phyloP scores from a whole-genome alignment of 306 rosid species.

The Rosa persica region DNA sequence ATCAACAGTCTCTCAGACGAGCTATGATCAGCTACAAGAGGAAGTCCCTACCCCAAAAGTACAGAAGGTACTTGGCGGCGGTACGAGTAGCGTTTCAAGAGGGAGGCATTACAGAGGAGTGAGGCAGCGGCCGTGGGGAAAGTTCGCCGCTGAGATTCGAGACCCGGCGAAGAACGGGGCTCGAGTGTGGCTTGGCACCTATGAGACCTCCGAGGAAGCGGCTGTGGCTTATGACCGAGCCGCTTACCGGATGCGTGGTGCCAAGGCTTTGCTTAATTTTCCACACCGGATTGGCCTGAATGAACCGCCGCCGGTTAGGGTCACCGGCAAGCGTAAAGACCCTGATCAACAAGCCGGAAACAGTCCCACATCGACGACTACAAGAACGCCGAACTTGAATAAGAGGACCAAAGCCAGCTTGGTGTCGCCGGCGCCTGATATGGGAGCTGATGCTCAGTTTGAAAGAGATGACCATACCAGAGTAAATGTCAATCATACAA shows the following conservation, averaged over 20 bases:
- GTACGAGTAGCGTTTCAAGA: background rate
- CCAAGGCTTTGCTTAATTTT: conserved; percentile 61
- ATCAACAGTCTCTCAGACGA: background rate
- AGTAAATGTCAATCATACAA: conserved; percentile 6
- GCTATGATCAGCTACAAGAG: background rate
- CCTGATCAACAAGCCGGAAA: background rate
- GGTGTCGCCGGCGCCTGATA: background rate
- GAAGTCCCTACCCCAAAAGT: background rate
- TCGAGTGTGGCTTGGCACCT: conserved; percentile 63
- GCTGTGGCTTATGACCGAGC: conserved; percentile 65
- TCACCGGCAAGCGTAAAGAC: conserved; percentile 43
- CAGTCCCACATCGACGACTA: background rate
- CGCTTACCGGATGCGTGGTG: conserved; percentile 50
- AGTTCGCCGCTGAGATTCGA: conserved; percentile 57
- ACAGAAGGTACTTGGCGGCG: background rate
- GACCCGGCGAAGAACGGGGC: conserved; percentile 57
- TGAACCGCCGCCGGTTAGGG: conserved; percentile 48
- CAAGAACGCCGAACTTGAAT: background rate
- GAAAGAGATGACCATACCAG: background rate
- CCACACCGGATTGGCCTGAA: conserved; percentile 51
- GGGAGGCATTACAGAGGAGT: conserved; percentile 53
- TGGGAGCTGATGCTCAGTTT: background rate
- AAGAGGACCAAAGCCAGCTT: conserved; percentile 30
- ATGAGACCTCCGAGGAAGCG: conserved; percentile 61
- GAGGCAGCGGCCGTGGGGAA: conserved; percentile 59